Evolutionary conservation across 805 yeast genomes (phyloP), one percentile per base, ranked within the genome.

Genomic region (Suhomyces sp.): DNA sequence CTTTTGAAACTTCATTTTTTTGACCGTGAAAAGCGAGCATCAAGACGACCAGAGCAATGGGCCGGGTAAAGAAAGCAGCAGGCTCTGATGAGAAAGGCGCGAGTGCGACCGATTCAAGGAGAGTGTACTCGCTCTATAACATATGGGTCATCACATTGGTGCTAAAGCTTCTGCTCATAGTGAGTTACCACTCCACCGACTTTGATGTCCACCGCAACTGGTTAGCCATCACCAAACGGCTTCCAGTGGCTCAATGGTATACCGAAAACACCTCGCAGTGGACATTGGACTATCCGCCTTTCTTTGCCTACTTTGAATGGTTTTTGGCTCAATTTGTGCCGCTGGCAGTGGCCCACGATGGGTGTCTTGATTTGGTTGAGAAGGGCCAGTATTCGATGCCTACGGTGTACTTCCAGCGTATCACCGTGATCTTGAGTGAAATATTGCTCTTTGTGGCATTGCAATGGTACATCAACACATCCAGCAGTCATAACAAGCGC

Each of bases 201-300:
- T 93, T 94, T 62, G 99, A 94, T 66, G 99, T 94, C 23, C 99
- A 94, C 69, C 76, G 99, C 54, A 94, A 94, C 65, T 94, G 99
- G 99, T 78, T 94, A 19, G 96, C 99, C 0, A 86, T 94, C 48
- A 93, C 98, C 0, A 72, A 84, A 60, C 78, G 78, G 5, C 70
- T 92, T 17, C 97, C 97, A 0, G 47, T 92, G 15, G 71, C 71
- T 13, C 67, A 87, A 51, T 94, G 99, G 99, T 94, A 94, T 66
- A 66, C 77, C 42, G 97, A 94, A 58, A 69, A 76, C 46, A 83
- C 90, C 0, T 81, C 83, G 45, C 91, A 88, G 65, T 94, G 98
- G 97, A 94, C 98, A 0, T 73, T 94, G 41, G 99, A 94, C 68
- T 94, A 93, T 70, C 99, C 99, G 9, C 99, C 99, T 0, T 89